A percentile compares a stretch with the other conserved stretches of the same genome.
Conservation (phyloP, 2,329 filamentous ascomycete species). For the Beauveria sp. region DNA sequence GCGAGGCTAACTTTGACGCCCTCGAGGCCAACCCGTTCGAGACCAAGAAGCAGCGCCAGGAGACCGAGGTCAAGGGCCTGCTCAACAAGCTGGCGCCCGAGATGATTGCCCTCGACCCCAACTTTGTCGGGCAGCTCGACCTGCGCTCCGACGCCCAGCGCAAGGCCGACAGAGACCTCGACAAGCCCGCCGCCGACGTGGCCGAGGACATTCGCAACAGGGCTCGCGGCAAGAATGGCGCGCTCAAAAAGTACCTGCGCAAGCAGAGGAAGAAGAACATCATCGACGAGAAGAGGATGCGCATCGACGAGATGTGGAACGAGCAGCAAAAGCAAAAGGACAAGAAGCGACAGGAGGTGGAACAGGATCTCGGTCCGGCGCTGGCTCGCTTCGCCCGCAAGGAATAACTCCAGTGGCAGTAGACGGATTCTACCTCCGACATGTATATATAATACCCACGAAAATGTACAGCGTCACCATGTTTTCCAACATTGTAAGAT, state of each 20-base stretch:
- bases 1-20: constrained; percentile 92
- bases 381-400: constrained; percentile 78
- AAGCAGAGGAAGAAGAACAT: constrained; percentile 92
- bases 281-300: constrained; percentile 88
- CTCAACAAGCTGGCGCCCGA: constrained; percentile 93
- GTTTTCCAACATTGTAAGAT: neutral
- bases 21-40: constrained; percentile 94
- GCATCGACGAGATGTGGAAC: constrained; percentile 74
- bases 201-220: constrained; percentile 63
- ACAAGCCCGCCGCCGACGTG: constrained; percentile 53
- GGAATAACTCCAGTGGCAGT: constrained; percentile 31
- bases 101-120: constrained; percentile 92
- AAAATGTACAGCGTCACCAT: constrained; percentile 7
- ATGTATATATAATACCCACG: constrained; percentile 16
- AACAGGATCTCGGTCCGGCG: constrained; percentile 75
- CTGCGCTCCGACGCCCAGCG: constrained; percentile 70
- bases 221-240: constrained; percentile 82
- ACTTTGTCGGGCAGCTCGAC: constrained; percentile 85
- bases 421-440: neutral
- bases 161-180: constrained; percentile 70
- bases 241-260: constrained; percentile 76
- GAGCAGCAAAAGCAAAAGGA: constrained; percentile 61
- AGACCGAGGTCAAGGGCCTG: constrained; percentile 79
- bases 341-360: constrained; percentile 53
- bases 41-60: constrained; percentile 83